A percentile compares a stretch with the other conserved stretches of the same genome.
phyloP scores from a whole-genome alignment of 441 rosid species.

The Geranium incanum region DNA sequence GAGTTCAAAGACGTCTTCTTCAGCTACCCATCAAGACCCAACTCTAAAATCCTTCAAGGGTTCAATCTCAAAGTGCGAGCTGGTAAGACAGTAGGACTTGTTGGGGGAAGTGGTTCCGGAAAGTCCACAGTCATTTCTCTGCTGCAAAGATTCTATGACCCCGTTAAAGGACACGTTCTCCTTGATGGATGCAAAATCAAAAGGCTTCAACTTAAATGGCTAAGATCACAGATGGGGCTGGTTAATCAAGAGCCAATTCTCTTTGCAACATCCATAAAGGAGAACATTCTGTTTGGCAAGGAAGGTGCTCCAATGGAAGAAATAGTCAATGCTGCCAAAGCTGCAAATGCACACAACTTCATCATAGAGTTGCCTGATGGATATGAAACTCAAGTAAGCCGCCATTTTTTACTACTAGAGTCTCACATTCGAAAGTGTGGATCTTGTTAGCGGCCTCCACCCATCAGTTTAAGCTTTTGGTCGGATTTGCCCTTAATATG shows the following conservation, averaged over 20 bases:
- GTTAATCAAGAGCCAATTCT: slow-evolving; percentile 42
- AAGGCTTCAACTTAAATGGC: slow-evolving; percentile 37
- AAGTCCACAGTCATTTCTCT: slow-evolving; percentile 38
- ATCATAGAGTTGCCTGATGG: slow-evolving; percentile 33
- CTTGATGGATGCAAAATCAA: slow-evolving; percentile 32
- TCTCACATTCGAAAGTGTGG: too few relatives aligned
- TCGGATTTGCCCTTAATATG: too few relatives aligned
- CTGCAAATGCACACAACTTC: slow-evolving; percentile 40
- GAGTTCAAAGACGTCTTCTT: slow-evolving; percentile 34
- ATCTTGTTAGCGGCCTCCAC: too few relatives aligned
- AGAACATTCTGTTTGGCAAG: slow-evolving; percentile 41
- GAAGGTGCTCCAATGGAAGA: slow-evolving; percentile 32
- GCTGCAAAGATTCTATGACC: slow-evolving; percentile 39
- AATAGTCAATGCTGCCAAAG: slow-evolving; percentile 31
- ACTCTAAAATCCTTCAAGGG: slow-evolving; percentile 23
- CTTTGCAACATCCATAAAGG: slow-evolving; percentile 38
- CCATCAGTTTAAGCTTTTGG: too few relatives aligned
- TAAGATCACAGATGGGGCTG: slow-evolving; percentile 40
- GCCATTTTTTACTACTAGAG: background rate
- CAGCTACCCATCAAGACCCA: slow-evolving; percentile 35
- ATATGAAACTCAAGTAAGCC: slow-evolving; percentile 35
- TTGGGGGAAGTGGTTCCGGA: slow-evolving; percentile 42
- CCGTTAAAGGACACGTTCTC: slow-evolving; percentile 25
- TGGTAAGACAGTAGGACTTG: slow-evolving; percentile 34
- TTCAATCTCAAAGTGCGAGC: slow-evolving; percentile 32